These are phyloP conservation scores for Lactifluus pinguis DNA, from an alignment of 768 basidiomycete genomes.

Conservation along the genomic window DNA sequence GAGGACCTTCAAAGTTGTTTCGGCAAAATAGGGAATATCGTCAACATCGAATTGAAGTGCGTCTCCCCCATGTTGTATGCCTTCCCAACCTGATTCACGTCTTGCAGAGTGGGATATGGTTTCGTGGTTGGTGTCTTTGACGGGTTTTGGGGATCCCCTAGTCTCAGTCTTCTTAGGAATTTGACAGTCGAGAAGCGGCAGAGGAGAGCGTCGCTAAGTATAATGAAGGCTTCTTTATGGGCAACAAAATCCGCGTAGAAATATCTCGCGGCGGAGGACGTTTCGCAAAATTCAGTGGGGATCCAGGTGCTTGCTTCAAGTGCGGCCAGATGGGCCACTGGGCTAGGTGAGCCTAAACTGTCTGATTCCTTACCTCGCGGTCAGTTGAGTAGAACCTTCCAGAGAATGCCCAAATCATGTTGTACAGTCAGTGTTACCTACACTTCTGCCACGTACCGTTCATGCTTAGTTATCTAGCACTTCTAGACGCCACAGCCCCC, in stretches of 20 bases:
- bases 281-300: slow-evolving; percentile 72
- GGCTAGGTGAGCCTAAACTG: slow-evolving; percentile 56
- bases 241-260: slow-evolving; percentile 85
- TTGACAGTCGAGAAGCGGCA: slow-evolving; percentile 69
- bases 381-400: slow-evolving; percentile 3
- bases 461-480: slow-evolving; percentile 34
- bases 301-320: slow-evolving; percentile 82
- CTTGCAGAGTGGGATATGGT: slow-evolving; percentile 69
- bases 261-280: slow-evolving; percentile 77
- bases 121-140: slow-evolving; percentile 65
- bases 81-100: slow-evolving; percentile 16
- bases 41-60: slow-evolving; percentile 76
- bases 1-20: slow-evolving; percentile 83
- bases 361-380: background rate
- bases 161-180: slow-evolving; percentile 47
- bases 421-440: slow-evolving; percentile 36
- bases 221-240: slow-evolving; percentile 86
- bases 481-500: slow-evolving; percentile 25
- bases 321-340: slow-evolving; percentile 83
- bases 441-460: background rate
- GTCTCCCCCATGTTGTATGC: slow-evolving; percentile 22
- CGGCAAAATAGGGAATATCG: slow-evolving; percentile 71
- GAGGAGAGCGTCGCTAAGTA: slow-evolving; percentile 85
- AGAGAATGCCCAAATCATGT: slow-evolving; percentile 66
- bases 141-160: background rate